Evolutionary conservation across 2,329 filamentous ascomycete genomes (phyloP).

Genomic region (Dothistroma pini): DNA sequence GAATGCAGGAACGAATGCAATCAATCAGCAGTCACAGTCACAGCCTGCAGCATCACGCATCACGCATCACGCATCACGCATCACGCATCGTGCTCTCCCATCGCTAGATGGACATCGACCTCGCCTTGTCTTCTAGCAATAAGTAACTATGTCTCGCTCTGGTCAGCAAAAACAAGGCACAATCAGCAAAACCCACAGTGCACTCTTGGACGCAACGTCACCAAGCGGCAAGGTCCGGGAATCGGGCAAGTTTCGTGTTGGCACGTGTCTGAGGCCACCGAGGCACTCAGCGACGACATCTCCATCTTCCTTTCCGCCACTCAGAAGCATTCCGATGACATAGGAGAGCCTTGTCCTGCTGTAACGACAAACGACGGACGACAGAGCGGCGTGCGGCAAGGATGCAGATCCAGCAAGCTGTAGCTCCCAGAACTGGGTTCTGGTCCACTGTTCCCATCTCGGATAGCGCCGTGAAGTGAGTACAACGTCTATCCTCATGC

Average conservation of each 20-base stretch:
- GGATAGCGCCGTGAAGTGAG: constrained; percentile 35
- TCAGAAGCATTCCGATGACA: not conserved
- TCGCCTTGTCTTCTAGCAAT: not conserved
- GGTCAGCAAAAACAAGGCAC: not conserved
- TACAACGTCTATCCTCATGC: constrained; percentile 4
- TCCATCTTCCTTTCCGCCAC: not conserved
- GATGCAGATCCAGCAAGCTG: constrained; percentile 8
- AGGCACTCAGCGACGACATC: not conserved
- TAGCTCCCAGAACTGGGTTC: not conserved
- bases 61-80: not conserved
- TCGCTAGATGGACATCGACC: not conserved
- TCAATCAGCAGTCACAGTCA: not conserved
- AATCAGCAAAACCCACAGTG: not conserved
- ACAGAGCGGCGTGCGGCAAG: not conserved
- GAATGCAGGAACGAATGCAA: not conserved
- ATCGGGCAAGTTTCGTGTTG: constrained; percentile 1
- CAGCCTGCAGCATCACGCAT: not conserved
- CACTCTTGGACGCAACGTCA: not conserved
- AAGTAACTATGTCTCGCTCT: not conserved
- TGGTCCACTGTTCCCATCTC: not conserved
- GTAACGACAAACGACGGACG: not conserved
- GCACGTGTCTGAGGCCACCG: not conserved
- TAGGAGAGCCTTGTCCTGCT: not conserved
- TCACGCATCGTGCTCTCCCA: not conserved
- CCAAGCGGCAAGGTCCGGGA: not conserved